Evolutionary conservation across 306 rosid species (phyloP).

Genomic region (Glycine tomentella): DNA sequence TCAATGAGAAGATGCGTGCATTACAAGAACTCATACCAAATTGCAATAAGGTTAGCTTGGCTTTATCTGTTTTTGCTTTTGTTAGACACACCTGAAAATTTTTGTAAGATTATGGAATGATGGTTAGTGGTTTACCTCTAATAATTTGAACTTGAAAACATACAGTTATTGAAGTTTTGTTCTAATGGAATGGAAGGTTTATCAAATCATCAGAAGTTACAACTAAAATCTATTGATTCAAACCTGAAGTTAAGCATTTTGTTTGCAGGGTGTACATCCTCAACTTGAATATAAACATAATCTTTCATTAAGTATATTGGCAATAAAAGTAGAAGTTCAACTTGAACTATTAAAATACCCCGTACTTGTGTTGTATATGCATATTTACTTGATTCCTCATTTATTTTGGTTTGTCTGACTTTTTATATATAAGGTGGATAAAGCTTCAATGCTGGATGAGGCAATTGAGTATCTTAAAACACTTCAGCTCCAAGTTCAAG

Average conservation of each 20-base stretch:
- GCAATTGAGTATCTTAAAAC: conserved; percentile 97
- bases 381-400: conserved; percentile 38
- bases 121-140: conserved; percentile 22
- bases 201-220: conserved; percentile 22
- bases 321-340: conserved; percentile 17
- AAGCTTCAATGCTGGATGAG: conserved; percentile 99
- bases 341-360: conserved; percentile 13
- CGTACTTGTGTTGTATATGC: neutral
- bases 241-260: conserved; percentile 39
- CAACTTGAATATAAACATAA: conserved; percentile 26
- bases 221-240: neutral
- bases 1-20: conserved; percentile 98
- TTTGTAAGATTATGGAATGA: conserved; percentile 30
- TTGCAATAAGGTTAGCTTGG: conserved; percentile 81
- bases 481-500: conserved; percentile 98
- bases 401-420: conserved; percentile 47
- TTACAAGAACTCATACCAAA: conserved; percentile 97
- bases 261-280: conserved; percentile 33
- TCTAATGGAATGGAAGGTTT: conserved; percentile 37
- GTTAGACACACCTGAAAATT: conserved; percentile 34
- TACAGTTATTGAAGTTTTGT: conserved; percentile 25
- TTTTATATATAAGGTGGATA: conserved; percentile 75
- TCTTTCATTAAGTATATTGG: conserved; percentile 20
- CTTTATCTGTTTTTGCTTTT: conserved; percentile 6
- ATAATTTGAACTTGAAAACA: conserved; percentile 27